These are phyloP conservation scores for Cyclotella sp. DNA, from an alignment of 108 stramenopile genomes.

Conservation along the genomic window DNA sequence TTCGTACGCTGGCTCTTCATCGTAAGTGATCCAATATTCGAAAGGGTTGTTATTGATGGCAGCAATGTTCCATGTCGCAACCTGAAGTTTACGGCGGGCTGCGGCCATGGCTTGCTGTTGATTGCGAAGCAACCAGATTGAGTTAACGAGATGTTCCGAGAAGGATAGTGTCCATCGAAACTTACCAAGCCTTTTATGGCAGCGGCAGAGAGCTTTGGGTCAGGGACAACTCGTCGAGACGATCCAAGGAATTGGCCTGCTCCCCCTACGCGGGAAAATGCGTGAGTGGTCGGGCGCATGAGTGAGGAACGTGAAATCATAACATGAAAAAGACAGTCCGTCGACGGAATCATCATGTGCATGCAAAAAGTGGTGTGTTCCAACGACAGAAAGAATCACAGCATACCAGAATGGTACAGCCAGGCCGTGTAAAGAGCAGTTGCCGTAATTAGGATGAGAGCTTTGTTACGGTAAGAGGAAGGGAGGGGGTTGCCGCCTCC, in stretches of 20 bases:
- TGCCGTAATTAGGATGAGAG: slow-evolving; percentile 51
- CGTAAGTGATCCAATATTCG: slow-evolving; percentile 86
- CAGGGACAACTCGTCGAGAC: slow-evolving; percentile 24
- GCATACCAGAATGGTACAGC: slow-evolving; percentile 72
- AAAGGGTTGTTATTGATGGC: slow-evolving; percentile 89
- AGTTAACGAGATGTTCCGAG: too few species aligned
- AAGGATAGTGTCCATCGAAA: too few species aligned
- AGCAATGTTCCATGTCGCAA: slow-evolving; percentile 90
- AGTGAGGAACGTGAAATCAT: neutral
- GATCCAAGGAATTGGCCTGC: slow-evolving; percentile 59
- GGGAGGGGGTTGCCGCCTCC: slow-evolving; percentile 47
- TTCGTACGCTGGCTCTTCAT: slow-evolving; percentile 85
- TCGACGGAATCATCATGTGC: neutral
- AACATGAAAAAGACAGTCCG: neutral
- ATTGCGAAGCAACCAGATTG: too few species aligned
- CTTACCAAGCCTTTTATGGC: slow-evolving; percentile 42
- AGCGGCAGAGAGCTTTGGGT: slow-evolving; percentile 39
- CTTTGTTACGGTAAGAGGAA: slow-evolving; percentile 76
- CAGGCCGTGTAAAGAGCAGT: slow-evolving; percentile 81
- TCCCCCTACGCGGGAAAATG: slow-evolving; percentile 46
- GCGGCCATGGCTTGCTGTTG: slow-evolving; percentile 39
- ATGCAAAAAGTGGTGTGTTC: neutral
- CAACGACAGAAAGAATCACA: neutral
- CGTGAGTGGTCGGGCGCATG: neutral
- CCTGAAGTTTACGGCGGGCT: slow-evolving; percentile 40